Conservation (phyloP, 129 eudicot genomes). For the Flaveria ramosissima region DNA sequence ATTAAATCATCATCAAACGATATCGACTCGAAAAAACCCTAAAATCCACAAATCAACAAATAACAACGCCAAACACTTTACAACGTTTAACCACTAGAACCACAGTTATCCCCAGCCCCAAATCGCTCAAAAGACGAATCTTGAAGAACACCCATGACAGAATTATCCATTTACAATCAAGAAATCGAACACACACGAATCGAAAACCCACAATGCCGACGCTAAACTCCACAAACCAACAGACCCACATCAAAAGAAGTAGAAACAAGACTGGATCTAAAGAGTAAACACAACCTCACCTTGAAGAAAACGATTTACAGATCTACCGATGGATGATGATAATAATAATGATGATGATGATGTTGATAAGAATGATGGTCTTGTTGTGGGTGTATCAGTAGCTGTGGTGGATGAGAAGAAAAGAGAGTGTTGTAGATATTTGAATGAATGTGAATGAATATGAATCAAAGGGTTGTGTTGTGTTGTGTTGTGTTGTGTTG, state of each 20-base stretch:
- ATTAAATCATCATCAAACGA: background rate
- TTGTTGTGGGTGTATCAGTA: background rate
- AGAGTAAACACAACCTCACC: constrained; percentile 8
- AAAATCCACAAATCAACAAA: constrained; percentile 10
- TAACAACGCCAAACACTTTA: background rate
- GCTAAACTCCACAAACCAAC: too few species aligned
- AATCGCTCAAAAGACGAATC: background rate
- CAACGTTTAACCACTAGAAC: too few species aligned
- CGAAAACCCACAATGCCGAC: background rate
- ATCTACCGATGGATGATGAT: constrained; percentile 10
- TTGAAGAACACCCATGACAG: background rate
- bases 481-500: background rate
- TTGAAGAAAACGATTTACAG: constrained; percentile 19
- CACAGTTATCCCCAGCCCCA: background rate
- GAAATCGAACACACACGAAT: background rate
- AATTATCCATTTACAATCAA: background rate
- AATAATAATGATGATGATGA: background rate
- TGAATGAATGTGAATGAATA: background rate
- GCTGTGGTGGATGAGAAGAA: background rate
- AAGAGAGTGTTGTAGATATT: background rate
- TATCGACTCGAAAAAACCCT: background rate
- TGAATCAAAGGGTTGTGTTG: background rate
- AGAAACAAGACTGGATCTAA: background rate
- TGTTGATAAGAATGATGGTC: background rate
- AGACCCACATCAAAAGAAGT: too few species aligned